Conservation (phyloP, 805 yeast genomes). For the Saccharomycopsis capsularis region DNA sequence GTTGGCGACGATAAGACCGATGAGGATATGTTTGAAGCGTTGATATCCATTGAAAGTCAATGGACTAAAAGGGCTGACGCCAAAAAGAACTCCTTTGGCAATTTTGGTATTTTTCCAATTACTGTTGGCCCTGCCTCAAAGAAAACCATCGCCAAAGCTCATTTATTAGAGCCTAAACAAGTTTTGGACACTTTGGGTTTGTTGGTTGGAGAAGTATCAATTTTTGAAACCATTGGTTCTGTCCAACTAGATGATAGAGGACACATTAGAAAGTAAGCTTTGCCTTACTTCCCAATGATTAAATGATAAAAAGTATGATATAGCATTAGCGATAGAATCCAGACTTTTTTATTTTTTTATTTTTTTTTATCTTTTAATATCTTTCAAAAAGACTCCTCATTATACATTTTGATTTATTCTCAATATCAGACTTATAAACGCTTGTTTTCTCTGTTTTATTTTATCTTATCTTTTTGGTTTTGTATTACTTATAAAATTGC, state of each 20-base stretch:
- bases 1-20: constrained; percentile 95
- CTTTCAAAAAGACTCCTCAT: too few relatives aligned
- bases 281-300: neutral
- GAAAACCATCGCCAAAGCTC: constrained; percentile 77
- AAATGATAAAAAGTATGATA: too few relatives aligned
- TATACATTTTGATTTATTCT: too few relatives aligned
- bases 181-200: constrained; percentile 80
- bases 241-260: constrained; percentile 75
- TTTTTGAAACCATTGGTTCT: constrained; percentile 72
- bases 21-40: constrained; percentile 90
- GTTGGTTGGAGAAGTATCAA: constrained; percentile 68
- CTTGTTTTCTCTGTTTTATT: too few relatives aligned
- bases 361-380: neutral
- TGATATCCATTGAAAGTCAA: constrained; percentile 52
- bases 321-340: too few relatives aligned
- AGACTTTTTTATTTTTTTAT: neutral
- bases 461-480: too few relatives aligned
- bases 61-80: constrained; percentile 40
- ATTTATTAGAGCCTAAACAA: constrained; percentile 74
- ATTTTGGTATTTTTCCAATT: constrained; percentile 70
- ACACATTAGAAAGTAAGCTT: neutral
- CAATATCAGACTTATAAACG: too few relatives aligned
- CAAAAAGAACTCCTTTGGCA: constrained; percentile 37
- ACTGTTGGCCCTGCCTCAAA: constrained; percentile 92
- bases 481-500: too few relatives aligned